Percentiles rank a stretch among this genome's conserved stretches.
These are phyloP conservation scores for Amphicarpaea edgeworthii DNA, from an alignment of 306 rosid species.

Conservation along the genomic window DNA sequence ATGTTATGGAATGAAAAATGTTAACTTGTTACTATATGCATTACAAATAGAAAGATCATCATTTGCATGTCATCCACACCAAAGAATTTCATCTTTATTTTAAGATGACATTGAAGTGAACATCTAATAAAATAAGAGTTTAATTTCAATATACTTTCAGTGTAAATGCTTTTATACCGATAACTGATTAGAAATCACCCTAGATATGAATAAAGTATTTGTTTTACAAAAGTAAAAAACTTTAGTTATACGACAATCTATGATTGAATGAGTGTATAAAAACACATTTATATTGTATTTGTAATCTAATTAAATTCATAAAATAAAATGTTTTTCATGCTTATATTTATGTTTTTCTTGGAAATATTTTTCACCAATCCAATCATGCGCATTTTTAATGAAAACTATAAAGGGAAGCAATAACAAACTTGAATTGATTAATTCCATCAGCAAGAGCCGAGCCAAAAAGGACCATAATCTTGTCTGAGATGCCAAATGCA, in stretches of 20 bases:
- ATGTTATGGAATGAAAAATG: background rate
- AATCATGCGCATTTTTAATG: conserved; percentile 11
- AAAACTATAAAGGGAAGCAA: conserved; percentile 33
- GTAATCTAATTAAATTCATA: background rate
- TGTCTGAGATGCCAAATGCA: conserved; percentile 67
- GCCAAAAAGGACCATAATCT: conserved; percentile 71
- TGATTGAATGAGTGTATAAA: background rate
- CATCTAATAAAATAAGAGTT: conserved; percentile 10
- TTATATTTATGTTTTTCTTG: background rate
- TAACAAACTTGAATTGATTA: conserved; percentile 80
- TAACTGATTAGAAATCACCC: background rate
- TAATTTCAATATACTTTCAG: background rate
- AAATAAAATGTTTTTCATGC: conserved; percentile 22
- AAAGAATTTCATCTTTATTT: conserved; percentile 2
- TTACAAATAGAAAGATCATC: conserved; percentile 4
- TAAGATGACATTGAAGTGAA: conserved; percentile 3
- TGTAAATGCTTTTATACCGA: background rate
- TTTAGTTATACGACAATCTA: background rate
- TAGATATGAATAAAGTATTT: background rate
- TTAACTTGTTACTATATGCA: background rate
- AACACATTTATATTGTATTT: background rate
- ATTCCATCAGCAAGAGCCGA: conserved; percentile 80
- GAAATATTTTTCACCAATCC: conserved; percentile 11
- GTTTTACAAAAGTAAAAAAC: background rate
- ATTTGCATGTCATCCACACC: background rate